Evolutionary conservation across 768 basidiomycete species (phyloP).

Genomic region (Leccinum subgranulosum): DNA sequence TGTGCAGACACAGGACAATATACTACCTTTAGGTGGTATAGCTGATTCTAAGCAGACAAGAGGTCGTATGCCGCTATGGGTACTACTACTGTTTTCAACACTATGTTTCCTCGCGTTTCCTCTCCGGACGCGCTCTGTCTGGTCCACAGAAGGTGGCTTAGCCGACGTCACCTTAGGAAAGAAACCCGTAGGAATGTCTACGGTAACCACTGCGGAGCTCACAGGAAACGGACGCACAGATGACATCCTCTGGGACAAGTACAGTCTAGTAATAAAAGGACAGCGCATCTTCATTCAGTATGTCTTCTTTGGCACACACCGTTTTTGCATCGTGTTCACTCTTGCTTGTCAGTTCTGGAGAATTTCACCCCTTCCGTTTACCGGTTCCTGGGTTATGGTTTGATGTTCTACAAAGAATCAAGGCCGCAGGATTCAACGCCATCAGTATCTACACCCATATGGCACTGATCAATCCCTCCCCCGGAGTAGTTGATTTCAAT

Average conservation of each 20-base stretch:
- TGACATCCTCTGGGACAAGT: conserved; percentile 59
- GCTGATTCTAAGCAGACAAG: conserved; percentile 3
- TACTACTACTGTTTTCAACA: conserved; percentile 10
- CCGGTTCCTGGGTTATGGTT: conserved; percentile 80
- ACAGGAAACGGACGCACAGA: conserved; percentile 34
- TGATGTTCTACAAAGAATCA: conserved; percentile 78
- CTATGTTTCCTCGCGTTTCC: conserved; percentile 18
- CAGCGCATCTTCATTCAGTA: conserved; percentile 74
- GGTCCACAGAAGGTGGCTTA: neutral
- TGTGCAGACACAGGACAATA: neutral
- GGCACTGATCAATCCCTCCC: conserved; percentile 74
- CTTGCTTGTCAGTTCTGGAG: conserved; percentile 58
- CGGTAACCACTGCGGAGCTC: conserved; percentile 4
- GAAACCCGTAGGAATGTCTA: neutral
- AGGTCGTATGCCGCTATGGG: conserved; percentile 9
- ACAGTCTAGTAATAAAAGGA: conserved; percentile 64
- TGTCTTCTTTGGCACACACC: conserved; percentile 22
- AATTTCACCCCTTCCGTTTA: conserved; percentile 80
- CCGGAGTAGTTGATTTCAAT: conserved; percentile 68
- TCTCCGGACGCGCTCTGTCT: conserved; percentile 1
- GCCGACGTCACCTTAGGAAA: neutral
- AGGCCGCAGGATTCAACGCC: conserved; percentile 77
- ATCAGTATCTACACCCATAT: conserved; percentile 79
- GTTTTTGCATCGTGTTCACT: neutral
- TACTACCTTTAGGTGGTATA: neutral